These are phyloP conservation scores for Oenanthe javanica DNA, from an alignment of 140 eudicot genomes.

Conservation along the genomic window DNA sequence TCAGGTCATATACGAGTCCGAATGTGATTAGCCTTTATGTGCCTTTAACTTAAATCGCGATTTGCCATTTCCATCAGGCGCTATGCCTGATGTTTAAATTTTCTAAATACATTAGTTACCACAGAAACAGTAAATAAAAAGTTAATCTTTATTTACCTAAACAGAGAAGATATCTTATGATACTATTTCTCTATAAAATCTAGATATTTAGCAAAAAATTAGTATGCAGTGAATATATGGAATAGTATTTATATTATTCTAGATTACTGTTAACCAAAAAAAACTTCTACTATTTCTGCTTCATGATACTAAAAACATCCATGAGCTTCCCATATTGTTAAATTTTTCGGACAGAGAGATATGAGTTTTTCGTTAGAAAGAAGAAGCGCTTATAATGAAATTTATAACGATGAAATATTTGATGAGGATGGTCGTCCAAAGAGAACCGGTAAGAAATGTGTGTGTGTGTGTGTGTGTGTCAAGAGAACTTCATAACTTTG, in stretches of 20 bases:
- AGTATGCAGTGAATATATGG: not conserved
- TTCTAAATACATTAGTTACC: too few relatives aligned
- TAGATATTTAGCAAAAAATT: not conserved
- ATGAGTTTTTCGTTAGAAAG: not conserved
- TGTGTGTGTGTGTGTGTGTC: not conserved
- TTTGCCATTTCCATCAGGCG: not conserved
- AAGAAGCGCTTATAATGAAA: not conserved
- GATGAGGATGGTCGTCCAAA: slow-evolving; percentile 3
- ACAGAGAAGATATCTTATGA: not conserved
- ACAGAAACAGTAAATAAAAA: too few relatives aligned
- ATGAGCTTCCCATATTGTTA: not conserved
- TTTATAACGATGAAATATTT: not conserved
- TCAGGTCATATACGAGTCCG: not conserved
- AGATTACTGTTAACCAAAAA: not conserved
- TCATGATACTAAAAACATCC: not conserved
- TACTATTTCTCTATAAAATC: not conserved
- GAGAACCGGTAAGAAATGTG: not conserved
- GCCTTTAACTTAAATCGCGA: not conserved
- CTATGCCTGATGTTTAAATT: too few relatives aligned
- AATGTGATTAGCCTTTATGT: not conserved
- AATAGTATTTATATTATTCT: not conserved
- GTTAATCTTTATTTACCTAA: too few relatives aligned
- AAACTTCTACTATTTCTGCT: not conserved
- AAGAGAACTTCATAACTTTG: too few relatives aligned
- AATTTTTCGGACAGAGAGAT: not conserved